Percentiles rank a stretch among this genome's conserved stretches.
phyloP scores from a whole-genome alignment of 371 early-diverging fungal species.

The Cokeromyces recurvatus region DNA sequence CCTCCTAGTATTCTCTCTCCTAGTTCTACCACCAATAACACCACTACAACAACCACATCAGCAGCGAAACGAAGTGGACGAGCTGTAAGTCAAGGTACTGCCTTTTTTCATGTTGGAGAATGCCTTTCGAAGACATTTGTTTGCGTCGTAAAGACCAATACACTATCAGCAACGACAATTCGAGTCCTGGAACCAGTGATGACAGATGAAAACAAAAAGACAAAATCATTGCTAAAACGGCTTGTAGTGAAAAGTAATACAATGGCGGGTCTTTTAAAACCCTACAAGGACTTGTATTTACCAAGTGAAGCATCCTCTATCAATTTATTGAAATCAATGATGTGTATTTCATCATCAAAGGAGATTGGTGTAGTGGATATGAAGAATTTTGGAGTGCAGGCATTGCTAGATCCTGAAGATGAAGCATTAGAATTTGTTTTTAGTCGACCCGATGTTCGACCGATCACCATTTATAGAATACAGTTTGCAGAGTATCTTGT shows the following conservation, averaged over 20 bases:
- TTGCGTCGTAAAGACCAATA: constrained; percentile 65
- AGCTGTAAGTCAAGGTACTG: constrained; percentile 72
- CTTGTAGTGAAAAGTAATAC: constrained; percentile 47
- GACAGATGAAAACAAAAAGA: constrained; percentile 52
- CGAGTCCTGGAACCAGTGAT: constrained; percentile 74
- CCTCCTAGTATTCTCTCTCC: constrained; percentile 61
- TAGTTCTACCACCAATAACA: too few species aligned
- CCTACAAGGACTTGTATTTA: constrained; percentile 85
- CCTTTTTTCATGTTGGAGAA: constrained; percentile 88
- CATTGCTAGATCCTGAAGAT: constrained; percentile 37
- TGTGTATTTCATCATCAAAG: constrained; percentile 87
- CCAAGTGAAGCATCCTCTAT: constrained; percentile 85
- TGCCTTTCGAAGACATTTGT: constrained; percentile 70
- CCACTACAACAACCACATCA: constrained; percentile 16
- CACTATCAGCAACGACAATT: constrained; percentile 65
- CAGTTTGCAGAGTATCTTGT: constrained; percentile 16
- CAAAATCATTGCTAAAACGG: constrained; percentile 36
- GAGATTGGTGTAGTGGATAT: constrained; percentile 93
- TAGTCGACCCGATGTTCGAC: constrained; percentile 12
- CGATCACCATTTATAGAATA: constrained; percentile 17
- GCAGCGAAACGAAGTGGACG: constrained; percentile 49
- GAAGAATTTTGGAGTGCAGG: constrained; percentile 58
- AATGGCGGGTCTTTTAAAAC: constrained; percentile 53
- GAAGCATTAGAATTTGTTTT: constrained; percentile 22
- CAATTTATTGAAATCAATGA: constrained; percentile 74